A percentile compares a stretch with the other conserved stretches of the same genome.
Evolutionary conservation across 768 basidiomycete species (phyloP).

Genomic region (Boletus speciosus): DNA sequence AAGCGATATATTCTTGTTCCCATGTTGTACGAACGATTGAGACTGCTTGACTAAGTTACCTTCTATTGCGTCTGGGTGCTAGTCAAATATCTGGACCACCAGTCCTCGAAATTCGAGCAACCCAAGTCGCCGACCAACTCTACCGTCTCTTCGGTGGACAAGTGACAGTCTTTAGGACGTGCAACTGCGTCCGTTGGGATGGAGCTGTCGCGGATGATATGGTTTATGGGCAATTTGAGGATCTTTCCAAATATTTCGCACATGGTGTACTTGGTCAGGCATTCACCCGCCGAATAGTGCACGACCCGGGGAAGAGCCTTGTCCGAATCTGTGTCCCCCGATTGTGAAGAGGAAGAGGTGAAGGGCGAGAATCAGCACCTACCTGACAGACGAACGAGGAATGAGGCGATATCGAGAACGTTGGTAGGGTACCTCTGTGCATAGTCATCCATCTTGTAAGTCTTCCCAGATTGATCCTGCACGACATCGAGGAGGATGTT

Average conservation of each 20-base stretch:
- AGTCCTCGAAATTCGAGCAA: slow-evolving; percentile 72
- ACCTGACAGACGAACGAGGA: slow-evolving; percentile 77
- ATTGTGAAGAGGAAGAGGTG: not conserved
- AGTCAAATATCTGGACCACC: slow-evolving; percentile 66
- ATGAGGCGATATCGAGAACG: slow-evolving; percentile 80
- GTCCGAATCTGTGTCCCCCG: slow-evolving; percentile 30
- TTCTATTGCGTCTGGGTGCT: slow-evolving; percentile 11
- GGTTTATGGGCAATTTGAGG: slow-evolving; percentile 64
- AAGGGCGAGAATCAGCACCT: slow-evolving; percentile 15
- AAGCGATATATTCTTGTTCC: not conserved
- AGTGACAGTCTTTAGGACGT: slow-evolving; percentile 76
- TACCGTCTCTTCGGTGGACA: slow-evolving; percentile 76
- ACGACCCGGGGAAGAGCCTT: slow-evolving; percentile 48
- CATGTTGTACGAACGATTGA: slow-evolving; percentile 4
- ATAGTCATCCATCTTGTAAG: slow-evolving; percentile 94
- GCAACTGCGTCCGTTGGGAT: slow-evolving; percentile 65
- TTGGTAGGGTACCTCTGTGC: slow-evolving; percentile 93
- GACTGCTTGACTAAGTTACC: not conserved
- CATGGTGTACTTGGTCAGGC: slow-evolving; percentile 92
- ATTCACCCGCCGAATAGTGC: slow-evolving; percentile 81
- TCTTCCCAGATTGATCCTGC: slow-evolving; percentile 79
- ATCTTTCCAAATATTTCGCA: slow-evolving; percentile 74
- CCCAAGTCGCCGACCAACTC: slow-evolving; percentile 59
- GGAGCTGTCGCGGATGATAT: slow-evolving; percentile 72
- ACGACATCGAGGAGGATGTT: slow-evolving; percentile 88